Evolutionary conservation across 208 protist species (phyloP).

Genomic region (Leishmania mexicana): DNA sequence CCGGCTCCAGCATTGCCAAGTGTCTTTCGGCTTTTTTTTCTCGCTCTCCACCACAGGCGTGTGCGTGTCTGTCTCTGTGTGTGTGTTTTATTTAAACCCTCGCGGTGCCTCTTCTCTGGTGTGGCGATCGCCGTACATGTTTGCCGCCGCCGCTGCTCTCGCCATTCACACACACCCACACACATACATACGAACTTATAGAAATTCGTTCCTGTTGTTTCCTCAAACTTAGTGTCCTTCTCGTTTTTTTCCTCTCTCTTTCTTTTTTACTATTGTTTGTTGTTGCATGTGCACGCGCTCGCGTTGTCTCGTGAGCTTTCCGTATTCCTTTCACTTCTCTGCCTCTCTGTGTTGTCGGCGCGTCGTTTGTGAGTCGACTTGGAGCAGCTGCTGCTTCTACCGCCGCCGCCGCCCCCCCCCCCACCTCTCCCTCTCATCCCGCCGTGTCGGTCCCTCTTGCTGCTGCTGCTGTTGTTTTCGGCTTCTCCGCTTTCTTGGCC

Average conservation of each 20-base stretch:
- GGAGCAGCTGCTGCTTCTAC: background rate
- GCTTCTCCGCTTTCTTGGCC: no score
- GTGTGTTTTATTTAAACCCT: background rate
- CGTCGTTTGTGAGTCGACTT: background rate
- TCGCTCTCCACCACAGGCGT: background rate
- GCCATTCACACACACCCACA: no score
- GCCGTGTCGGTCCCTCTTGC: no score
- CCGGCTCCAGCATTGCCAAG: no score
- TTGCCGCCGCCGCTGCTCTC: no score
- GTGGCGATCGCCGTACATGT: no score
- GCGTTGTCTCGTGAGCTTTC: background rate
- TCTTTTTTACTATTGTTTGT: background rate
- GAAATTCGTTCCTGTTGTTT: no score
- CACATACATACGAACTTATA: no score
- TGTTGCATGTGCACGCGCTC: background rate
- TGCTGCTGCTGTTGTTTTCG: no score
- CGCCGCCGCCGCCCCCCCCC: background rate
- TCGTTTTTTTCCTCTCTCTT: background rate
- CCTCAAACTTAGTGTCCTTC: background rate
- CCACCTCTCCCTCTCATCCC: no score
- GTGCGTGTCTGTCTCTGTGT: background rate
- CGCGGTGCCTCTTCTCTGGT: background rate
- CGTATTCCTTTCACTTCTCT: background rate
- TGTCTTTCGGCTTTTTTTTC: background rate
- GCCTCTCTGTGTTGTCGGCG: background rate